Base-by-base conservation (phyloP, 2,329 filamentous ascomycete genomes). In the Tolypocladium pustulatum region DNA sequence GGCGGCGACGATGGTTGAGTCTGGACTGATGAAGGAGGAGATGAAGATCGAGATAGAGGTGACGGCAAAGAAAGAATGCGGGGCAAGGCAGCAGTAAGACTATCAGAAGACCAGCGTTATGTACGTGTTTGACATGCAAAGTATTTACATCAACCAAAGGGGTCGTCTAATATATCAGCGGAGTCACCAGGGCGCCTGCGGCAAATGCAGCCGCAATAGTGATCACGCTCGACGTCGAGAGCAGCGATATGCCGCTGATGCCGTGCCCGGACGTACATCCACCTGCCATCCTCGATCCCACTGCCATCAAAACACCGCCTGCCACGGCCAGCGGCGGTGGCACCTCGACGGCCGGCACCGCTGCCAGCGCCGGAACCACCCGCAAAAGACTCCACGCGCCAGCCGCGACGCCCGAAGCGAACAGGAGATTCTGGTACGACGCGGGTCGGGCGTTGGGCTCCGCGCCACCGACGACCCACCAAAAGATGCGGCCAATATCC, bases 191-290 rank as follows among this genome's bases (percentile, higher is more conserved):
- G 38, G 65, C 66, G 4, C 83, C 85, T 0, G 76, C 76, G 0
- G 67, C 77, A 73, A 88, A 87, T 64, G 84, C 79, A 6, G 78
- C 73, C 3, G 70, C 78, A 30, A 87, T 82, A 0, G 83, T 85
- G 15, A 88, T 68, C 58, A 87, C 75, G 65, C 86, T 88, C 12
- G 84, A 81, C 4, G 81, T 71, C 0, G 81, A 84, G 56, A 88
- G 72, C 60, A 85, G 73, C n/a, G 82, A 81, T 66, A 88, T 78
- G 0, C 86, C 86, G 60, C 82, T 87, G 62, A 89, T 84, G 0
- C 86, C 86, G 67, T 89, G 86, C 0, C 86, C 86, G 6, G 83
- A 86, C 0, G 86, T 87, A 62, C 86, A 89, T 0, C 86, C 86
- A 1, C 84, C 85, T 0, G 82, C 85, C 58, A 88, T 66, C 55